Percentiles rank a stretch among this genome's conserved stretches.
These are phyloP conservation scores for Paecilomyces sp. DNA, from an alignment of 2,329 filamentous ascomycete genomes.

Conservation along the genomic window DNA sequence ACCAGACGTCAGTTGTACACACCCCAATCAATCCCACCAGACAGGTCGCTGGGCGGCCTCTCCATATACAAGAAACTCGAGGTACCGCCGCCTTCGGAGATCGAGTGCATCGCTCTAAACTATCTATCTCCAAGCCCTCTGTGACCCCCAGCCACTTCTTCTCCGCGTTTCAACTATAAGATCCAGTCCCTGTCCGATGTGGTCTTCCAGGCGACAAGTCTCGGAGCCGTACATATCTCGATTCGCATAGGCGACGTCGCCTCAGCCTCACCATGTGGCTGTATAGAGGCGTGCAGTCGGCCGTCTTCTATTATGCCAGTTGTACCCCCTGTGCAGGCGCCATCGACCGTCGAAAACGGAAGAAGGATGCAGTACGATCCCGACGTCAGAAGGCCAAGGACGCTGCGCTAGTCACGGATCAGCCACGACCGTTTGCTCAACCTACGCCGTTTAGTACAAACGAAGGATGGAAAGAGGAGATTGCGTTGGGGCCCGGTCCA, in stretches of 20 bases:
- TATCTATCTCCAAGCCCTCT: neutral
- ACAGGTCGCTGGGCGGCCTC: neutral
- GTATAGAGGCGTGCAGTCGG: conserved; percentile 42
- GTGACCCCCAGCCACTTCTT: neutral
- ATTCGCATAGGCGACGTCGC: neutral
- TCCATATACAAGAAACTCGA: neutral
- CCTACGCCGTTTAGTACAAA: conserved; percentile 77
- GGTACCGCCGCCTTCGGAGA: neutral
- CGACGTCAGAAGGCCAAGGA: conserved; percentile 58
- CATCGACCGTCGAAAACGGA: conserved; percentile 61
- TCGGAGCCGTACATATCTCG: conserved; percentile 4
- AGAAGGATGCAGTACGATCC: conserved; percentile 62
- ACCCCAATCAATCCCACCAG: neutral
- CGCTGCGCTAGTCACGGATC: conserved; percentile 52
- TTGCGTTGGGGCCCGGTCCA: conserved; percentile 68
- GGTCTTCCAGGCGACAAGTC: conserved; percentile 7
- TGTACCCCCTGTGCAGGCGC: conserved; percentile 60
- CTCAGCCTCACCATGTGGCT: conserved; percentile 34
- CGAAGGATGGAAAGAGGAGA: conserved; percentile 82
- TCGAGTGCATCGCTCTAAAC: neutral
- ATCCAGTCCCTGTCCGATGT: conserved; percentile 2
- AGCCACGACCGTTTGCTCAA: conserved; percentile 69
- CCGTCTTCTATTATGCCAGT: conserved; percentile 43
- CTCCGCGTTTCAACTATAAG: neutral
- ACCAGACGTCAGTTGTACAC: neutral